Percentiles rank a stretch among this genome's conserved stretches.
phyloP scores from a whole-genome alignment of 352 stramenopile genomes.

The Globisporangium ultimum region DNA sequence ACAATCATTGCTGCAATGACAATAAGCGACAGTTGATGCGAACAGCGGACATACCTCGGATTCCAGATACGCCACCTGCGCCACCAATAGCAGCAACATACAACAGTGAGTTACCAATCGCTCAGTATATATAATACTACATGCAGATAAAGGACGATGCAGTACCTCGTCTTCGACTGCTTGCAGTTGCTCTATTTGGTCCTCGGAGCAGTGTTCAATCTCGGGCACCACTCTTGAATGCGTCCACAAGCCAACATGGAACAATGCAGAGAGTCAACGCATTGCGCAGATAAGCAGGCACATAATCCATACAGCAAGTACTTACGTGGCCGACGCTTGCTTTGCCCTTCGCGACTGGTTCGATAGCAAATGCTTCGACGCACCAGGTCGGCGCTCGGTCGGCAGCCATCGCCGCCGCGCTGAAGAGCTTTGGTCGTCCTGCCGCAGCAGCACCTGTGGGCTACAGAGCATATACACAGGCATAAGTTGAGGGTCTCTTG shows the following conservation, averaged over 20 bases:
- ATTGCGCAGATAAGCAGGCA: not conserved
- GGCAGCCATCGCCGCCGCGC: slow-evolving; percentile 37
- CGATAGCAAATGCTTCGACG: slow-evolving; percentile 46
- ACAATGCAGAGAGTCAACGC: too few relatives aligned
- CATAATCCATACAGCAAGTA: not conserved
- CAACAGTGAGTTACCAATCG: not conserved
- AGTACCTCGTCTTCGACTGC: slow-evolving; percentile 42
- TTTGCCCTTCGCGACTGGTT: slow-evolving; percentile 23
- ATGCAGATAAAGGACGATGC: not conserved
- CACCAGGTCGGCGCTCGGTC: slow-evolving; percentile 37
- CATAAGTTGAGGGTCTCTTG: not conserved
- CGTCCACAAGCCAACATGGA: not conserved
- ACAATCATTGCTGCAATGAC: not conserved
- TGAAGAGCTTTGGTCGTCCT: slow-evolving; percentile 17
- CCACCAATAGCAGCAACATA: not conserved
- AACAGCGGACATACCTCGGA: slow-evolving; percentile 14
- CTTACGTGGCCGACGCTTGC: not conserved
- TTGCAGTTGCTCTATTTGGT: slow-evolving; percentile 25
- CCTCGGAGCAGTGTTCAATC: slow-evolving; percentile 30
- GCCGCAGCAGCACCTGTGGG: slow-evolving; percentile 24
- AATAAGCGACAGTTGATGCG: not conserved
- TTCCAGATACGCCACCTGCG: slow-evolving; percentile 20
- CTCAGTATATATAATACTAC: not conserved
- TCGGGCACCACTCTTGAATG: slow-evolving; percentile 21
- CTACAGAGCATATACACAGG: slow-evolving; percentile 17